Base-by-base conservation (phyloP, 169 alveolate genomes). In the Cyclospora cayetanensis region DNA sequence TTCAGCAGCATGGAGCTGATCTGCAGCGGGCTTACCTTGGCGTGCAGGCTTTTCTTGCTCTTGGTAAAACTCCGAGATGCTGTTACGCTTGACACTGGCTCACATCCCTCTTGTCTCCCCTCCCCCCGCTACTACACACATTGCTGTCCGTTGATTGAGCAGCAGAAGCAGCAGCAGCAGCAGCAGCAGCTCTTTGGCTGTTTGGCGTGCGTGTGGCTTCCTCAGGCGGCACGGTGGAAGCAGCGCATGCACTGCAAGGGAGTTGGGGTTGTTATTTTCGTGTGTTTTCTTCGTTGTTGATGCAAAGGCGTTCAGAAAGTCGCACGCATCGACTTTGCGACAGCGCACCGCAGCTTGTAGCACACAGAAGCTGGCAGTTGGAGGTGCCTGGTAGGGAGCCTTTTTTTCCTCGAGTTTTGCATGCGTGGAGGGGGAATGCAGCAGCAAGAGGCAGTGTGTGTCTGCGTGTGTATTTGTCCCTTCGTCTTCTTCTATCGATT, bases 1-100 rank as follows among this genome's bases (percentile, higher is more conserved):
- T 68, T 35, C 85, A 84, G 77, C 60, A 68, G 42, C 66, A 53
- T 46, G 91, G 91, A 4, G 60, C 80, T 15, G 91, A 39, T 15
- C 68, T 84, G 53, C 76, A 70, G 66, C 80, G 63, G 50, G 82
- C 91, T 5, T 25, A 74, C 53, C n/a, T 70, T 34, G 55, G 43
- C 29, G 27, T 70, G 52, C 15, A 74, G 85, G 20, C 39, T 1
- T 31, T 34, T 53, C 25, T 53, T 31, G 46, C 41, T 63, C 80
- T n/a, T 1, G 74, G 74, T 63, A 39, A 63, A 39, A 11, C 4
- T 34, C 74, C 29, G 25, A 39, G 25, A n/a, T 22, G 25, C 74
- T 22, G 74, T 39, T n/a, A n/a, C n/a, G n/a, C n/a, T n/a, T n/a
- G n/a, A n/a, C n/a, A n/a, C n/a, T n/a, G n/a, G n/a, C n/a, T n/a